These are phyloP conservation scores for Exsudoporus frostii DNA, from an alignment of 768 basidiomycete species.

Conservation along the genomic window DNA sequence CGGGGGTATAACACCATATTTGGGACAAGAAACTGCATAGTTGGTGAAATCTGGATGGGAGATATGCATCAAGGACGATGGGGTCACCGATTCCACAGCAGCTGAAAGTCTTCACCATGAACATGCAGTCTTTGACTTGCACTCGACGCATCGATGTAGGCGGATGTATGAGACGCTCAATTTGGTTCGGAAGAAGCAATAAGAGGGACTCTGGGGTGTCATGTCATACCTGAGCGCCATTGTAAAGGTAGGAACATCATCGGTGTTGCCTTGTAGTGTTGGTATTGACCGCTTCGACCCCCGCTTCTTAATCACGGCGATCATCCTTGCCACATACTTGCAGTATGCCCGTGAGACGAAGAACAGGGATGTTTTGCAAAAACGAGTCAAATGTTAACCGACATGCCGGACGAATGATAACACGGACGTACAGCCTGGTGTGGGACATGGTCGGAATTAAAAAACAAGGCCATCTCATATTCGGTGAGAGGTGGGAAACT, in stretches of 20 bases:
- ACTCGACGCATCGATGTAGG: background rate
- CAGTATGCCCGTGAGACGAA: background rate
- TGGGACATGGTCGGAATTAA: background rate
- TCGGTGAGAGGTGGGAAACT: too few relatives aligned
- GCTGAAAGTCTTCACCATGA: too few relatives aligned
- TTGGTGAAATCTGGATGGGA: background rate
- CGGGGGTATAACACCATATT: background rate
- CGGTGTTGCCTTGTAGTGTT: background rate
- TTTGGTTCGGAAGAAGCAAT: background rate
- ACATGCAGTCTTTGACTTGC: background rate
- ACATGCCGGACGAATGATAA: too few relatives aligned
- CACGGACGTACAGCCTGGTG: background rate
- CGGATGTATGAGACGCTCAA: background rate
- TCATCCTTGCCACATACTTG: background rate
- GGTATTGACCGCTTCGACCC: background rate
- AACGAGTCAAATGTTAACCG: background rate
- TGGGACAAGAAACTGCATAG: too few relatives aligned
- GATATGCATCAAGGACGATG: background rate
- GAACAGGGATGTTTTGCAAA: background rate
- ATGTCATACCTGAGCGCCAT: background rate
- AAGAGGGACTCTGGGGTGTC: background rate
- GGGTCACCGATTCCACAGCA: background rate
- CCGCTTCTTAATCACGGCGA: background rate
- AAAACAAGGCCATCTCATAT: too few relatives aligned
- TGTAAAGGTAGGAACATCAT: background rate